Percentiles rank a stretch among this genome's conserved stretches.
phyloP scores from a whole-genome alignment of 257 asterid genomes.

The Solanum verrucosum region DNA sequence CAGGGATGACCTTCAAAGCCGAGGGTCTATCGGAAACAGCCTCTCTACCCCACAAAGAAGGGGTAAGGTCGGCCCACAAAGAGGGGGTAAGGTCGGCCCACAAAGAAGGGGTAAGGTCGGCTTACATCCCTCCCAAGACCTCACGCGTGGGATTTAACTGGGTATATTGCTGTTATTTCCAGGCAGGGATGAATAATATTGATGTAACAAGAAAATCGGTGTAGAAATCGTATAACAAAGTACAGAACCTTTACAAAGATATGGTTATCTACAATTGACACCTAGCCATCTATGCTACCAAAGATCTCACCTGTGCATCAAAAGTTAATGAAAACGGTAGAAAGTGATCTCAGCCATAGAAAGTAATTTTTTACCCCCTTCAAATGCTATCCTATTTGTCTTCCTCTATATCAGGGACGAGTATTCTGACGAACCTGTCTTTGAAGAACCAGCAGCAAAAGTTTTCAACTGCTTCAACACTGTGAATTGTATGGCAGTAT shows the following conservation, averaged over 20 bases:
- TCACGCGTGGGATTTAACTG: neutral
- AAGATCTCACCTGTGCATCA: neutral
- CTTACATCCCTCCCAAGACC: neutral
- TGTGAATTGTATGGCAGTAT: slow-evolving; percentile 84
- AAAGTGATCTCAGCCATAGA: neutral
- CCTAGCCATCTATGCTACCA: neutral
- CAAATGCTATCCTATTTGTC: neutral
- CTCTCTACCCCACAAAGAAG: neutral
- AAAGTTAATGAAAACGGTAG: neutral
- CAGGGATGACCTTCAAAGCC: neutral
- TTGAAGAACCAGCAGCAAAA: slow-evolving; percentile 76
- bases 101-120: neutral
- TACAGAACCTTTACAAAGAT: neutral
- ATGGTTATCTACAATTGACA: neutral
- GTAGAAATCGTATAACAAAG: neutral
- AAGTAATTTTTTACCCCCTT: neutral
- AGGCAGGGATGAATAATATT: neutral
- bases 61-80: neutral
- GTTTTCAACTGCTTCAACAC: slow-evolving; percentile 71
- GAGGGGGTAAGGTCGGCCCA: neutral
- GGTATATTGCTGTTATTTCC: neutral
- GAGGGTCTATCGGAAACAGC: neutral
- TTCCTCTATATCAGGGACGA: neutral
- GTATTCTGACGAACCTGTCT: slow-evolving; percentile 43
- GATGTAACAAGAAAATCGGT: neutral